Base-by-base conservation (phyloP, 176 grass and related monocot genomes). In the Pontederia paniculata region DNA sequence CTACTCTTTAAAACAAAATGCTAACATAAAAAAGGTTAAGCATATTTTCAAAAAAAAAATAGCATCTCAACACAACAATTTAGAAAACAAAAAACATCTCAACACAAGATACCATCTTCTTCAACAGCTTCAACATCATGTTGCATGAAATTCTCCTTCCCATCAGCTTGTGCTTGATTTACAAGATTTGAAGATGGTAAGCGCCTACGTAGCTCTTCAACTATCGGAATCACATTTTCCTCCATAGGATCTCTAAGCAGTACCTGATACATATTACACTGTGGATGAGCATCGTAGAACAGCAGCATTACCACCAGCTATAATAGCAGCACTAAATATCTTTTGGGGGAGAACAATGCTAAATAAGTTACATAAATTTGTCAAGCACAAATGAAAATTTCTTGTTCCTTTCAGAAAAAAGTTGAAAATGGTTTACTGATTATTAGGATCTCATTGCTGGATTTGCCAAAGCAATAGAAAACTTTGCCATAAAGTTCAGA, bases 91-190 rank as follows among this genome's bases (percentile, higher is more conserved):
- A 44, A 1, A 8, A 49, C 16, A 14, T 4, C 18, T n/a, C 12
- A 23, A 18, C 43, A 52, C 10, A 22, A 3, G 25, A 44, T 57
- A 72, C 69, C 57, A 62, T 53, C 57, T 42, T 71, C 57, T 52
- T 71, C 56, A 53, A 51, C 31, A 72, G 45, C 46, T 72, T 72
- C 69, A 9, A 22, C 17, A 31, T 52, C 69, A 62, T 61, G 57
- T 18, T 41, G 56, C 17, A 45, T 17, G 23, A 23, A 14, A 16
- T 16, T 63, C 60, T 63, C 60, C 23, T 13, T 22, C 3, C 10
- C 46, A 52, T 61, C 57, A 52, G 7, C 46, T 22, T 62, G 55
- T 17, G 8, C 12, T 20, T 70, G 44, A 10, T 50, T n/a, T 17
- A 58, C 44, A 41, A 50, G 5, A 15, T 20, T 50, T 20, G 44